Base-by-base conservation (phyloP, 2,329 filamentous ascomycete species). In the Pleurostoma richardsiae region DNA sequence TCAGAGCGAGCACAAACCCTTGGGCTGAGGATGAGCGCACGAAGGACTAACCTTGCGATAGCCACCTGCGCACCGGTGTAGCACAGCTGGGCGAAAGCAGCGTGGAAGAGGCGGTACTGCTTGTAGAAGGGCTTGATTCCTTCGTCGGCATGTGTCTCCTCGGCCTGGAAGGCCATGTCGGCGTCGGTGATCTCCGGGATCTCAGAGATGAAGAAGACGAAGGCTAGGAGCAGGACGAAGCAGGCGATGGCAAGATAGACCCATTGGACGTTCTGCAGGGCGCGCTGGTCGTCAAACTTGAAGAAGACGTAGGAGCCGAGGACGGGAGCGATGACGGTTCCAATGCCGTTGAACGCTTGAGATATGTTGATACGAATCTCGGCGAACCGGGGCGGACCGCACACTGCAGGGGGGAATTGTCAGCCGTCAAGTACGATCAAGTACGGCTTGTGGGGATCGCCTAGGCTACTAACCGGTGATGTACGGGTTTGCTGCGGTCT, bases 401-500 rank as follows among this genome's bases (percentile, higher is more conserved):
- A 76, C 27, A 75, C 59, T 59, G 40, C 58, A 64, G 28, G 8
- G 6, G 6, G 4, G 10, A 4, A 2, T 4, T 4, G 10, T 51
- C 31, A 43, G 43, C 39, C 5, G 26, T n/a, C 40, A 47, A n/a
- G 28, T 39, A 19, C 10, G 27, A 26, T 39, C 40, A 38, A 5
- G 8, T 8, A 28, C 4, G 0, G 29, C 1, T 44, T 10, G 5
- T 47, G n/a, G n/a, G n/a, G n/a, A n/a, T n/a, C n/a, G n/a, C n/a
- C n/a, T n/a, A n/a, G n/a, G 2, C 10, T 29, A 41, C 56, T 44
- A 56, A 67, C 74, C 77, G 36, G 83, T 80, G 52, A 87, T 82
- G 65, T 85, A 89, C 0, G 86, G 85, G 63, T 91, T 88, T 5
- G 87, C 87, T 1, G 85, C 84, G 0, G 86, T 89, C 66, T 91